phyloP scores from a whole-genome alignment of 169 alveolate species.

The Eimeria falciformis region DNA sequence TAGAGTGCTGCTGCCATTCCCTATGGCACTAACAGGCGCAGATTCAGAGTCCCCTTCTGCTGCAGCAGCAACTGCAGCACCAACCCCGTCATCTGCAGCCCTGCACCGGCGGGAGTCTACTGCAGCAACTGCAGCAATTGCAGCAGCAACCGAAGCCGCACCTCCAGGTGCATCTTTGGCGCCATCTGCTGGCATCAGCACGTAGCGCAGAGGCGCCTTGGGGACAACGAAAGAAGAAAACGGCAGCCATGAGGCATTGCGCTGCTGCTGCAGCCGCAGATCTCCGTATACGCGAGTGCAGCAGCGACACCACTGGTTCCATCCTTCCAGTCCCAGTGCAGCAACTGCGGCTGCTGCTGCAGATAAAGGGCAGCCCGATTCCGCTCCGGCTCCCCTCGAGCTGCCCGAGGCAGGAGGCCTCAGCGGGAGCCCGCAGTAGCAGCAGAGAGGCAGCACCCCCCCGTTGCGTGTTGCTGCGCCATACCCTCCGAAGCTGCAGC shows the following conservation, averaged over 20 bases:
- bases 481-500: conserved; percentile 66
- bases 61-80: conserved; percentile 18
- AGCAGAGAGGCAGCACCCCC: conserved; percentile 64
- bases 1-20: conserved; percentile 20
- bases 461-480: conserved; percentile 72
- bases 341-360: conserved; percentile 69
- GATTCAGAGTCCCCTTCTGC: conserved; percentile 29
- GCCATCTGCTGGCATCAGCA: conserved; percentile 43
- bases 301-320: conserved; percentile 72
- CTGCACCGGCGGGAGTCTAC: conserved; percentile 46
- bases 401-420: conserved; percentile 56
- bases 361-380: conserved; percentile 60
- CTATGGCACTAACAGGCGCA: neutral
- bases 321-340: conserved; percentile 44
- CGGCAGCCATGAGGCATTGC: conserved; percentile 52
- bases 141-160: conserved; percentile 59
- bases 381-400: conserved; percentile 45
- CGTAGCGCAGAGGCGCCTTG: conserved; percentile 64
- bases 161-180: conserved; percentile 63
- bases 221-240: conserved; percentile 21
- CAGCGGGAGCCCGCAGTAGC: conserved; percentile 67
- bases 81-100: conserved; percentile 5
- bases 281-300: conserved; percentile 68
- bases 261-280: conserved; percentile 66
- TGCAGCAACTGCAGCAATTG: conserved; percentile 64